Conservation (phyloP, 345 rosid genomes). For the Eucalyptus cloeziana region DNA sequence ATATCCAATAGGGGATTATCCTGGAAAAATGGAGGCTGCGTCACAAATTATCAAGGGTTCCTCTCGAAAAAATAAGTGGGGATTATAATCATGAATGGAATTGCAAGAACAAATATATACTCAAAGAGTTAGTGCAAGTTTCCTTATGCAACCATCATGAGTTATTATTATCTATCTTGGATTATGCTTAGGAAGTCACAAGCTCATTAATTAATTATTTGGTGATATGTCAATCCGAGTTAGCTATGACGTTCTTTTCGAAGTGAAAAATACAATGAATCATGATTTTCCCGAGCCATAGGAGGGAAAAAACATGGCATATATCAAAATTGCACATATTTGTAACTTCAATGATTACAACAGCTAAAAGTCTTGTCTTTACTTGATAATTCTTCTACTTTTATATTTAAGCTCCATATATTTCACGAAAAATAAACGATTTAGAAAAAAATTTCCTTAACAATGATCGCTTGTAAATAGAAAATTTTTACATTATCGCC, state of each 20-base stretch:
- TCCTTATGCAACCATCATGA: not conserved
- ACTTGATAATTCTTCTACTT: not conserved
- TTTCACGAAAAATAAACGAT: fast-evolving
- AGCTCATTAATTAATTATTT: not conserved
- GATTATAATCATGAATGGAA: not conserved
- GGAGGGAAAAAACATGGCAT: not conserved
- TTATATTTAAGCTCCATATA: not conserved
- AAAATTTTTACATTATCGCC: too few species aligned
- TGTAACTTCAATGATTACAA: not conserved
- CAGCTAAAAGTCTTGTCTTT: not conserved
- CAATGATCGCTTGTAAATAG: too few species aligned
- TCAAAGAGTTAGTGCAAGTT: not conserved
- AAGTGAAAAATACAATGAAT: not conserved
- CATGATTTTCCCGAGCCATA: not conserved
- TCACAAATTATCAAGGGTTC: not conserved
- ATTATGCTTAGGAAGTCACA: not conserved
- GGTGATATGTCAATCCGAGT: not conserved
- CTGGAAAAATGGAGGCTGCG: not conserved
- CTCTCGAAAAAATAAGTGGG: not conserved
- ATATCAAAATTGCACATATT: not conserved
- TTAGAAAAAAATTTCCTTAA: too few species aligned
- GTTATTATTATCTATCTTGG: not conserved
- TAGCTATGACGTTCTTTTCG: not conserved
- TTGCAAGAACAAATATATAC: not conserved
- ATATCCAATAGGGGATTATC: not conserved